phyloP scores from a whole-genome alignment of 139 green algal genomes.

The Yamagishiella unicocca region DNA sequence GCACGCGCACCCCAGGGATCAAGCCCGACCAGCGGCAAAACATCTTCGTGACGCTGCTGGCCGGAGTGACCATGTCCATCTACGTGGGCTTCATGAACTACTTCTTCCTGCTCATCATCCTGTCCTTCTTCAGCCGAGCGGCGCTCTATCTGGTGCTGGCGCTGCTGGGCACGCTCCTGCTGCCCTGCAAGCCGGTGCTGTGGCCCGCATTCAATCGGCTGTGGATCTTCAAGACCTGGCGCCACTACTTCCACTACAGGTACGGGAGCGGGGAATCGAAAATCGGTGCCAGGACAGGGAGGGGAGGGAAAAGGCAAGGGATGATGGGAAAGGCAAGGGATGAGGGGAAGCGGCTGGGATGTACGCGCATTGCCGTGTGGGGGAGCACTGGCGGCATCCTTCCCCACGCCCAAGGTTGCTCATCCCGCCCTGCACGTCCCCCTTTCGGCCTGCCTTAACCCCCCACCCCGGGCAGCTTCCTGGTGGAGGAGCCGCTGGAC shows the following conservation, averaged over 20 bases:
- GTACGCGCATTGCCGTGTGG: no score
- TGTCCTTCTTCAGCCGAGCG: conserved; percentile 25
- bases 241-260: conserved; percentile 59
- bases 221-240: conserved; percentile 60
- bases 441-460: no score
- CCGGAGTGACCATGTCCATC: conserved; percentile 33
- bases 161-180: conserved; percentile 42
- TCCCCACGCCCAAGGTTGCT: no score
- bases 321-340: no score
- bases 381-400: no score
- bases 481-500: conserved; percentile 54
- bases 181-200: conserved; percentile 46
- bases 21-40: conserved; percentile 30
- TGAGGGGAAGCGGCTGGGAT: no score
- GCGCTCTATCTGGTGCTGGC: conserved; percentile 31
- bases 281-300: no score
- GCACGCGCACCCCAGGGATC: not conserved
- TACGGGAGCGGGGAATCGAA: not conserved
- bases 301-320: no score
- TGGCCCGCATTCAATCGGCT: conserved; percentile 52
- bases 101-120: conserved; percentile 20
- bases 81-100: conserved; percentile 49
- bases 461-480: conserved; percentile 3
- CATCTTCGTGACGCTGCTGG: conserved; percentile 29
- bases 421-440: no score